Percentiles rank a stretch among this genome's conserved stretches.
Evolutionary conservation across 2,329 filamentous ascomycete genomes (phyloP).

Genomic region (Nothophaeocryptopus gaeumannii): DNA sequence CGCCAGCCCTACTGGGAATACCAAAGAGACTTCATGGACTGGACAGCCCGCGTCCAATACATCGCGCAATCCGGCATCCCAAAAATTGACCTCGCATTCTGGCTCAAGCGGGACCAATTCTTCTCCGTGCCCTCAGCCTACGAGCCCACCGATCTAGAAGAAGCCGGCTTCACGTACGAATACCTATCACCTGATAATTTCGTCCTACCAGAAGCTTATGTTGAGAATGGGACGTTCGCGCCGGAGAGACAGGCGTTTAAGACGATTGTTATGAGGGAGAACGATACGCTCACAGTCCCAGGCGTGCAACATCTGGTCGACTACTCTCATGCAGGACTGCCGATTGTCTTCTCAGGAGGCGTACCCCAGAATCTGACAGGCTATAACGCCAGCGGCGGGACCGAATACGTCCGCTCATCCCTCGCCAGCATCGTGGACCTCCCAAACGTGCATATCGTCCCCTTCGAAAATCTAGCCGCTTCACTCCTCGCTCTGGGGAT

Average conservation of each 20-base stretch:
- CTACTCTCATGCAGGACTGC: slow-evolving; percentile 41
- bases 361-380: slow-evolving; percentile 29
- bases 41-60: slow-evolving; percentile 39
- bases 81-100: slow-evolving; percentile 45
- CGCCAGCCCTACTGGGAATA: slow-evolving; percentile 45
- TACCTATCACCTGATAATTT: slow-evolving; percentile 50
- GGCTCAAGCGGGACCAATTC: slow-evolving; percentile 26
- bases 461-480: slow-evolving; percentile 32
- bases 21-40: slow-evolving; percentile 40
- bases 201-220: slow-evolving; percentile 37
- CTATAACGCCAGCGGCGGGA: slow-evolving; percentile 9
- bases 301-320: slow-evolving; percentile 37
- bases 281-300: slow-evolving; percentile 38
- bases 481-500: slow-evolving; percentile 35
- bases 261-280: slow-evolving; percentile 41
- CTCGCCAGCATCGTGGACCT: slow-evolving; percentile 28
- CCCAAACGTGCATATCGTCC: slow-evolving; percentile 38
- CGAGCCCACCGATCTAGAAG: slow-evolving; percentile 26
- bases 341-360: slow-evolving; percentile 43
- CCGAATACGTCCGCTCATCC: slow-evolving; percentile 19
- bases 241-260: slow-evolving; percentile 43
- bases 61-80: slow-evolving; percentile 42
- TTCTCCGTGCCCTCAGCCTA: slow-evolving; percentile 18
- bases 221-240: slow-evolving; percentile 39
- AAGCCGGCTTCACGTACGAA: slow-evolving; percentile 37